Conservation (phyloP, 2,329 filamentous ascomycete genomes). For the Biscogniauxia mediterranea region DNA sequence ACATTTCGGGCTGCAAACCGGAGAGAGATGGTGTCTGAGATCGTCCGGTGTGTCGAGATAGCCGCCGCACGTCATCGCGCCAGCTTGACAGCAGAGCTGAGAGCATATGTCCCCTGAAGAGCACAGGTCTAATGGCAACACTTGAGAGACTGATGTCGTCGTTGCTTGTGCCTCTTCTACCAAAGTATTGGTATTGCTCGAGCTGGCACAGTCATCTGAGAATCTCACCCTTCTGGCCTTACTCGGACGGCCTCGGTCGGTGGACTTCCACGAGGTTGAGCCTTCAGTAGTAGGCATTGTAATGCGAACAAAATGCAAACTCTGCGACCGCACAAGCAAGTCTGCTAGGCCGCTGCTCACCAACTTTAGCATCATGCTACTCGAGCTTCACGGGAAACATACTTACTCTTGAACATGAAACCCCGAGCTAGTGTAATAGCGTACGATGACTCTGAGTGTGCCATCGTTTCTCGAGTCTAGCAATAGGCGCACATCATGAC, state of each 20-base stretch:
- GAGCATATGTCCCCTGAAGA: conserved; percentile 4
- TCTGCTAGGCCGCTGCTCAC: conserved; percentile 4
- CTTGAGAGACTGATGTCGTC: neutral
- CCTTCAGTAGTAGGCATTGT: neutral
- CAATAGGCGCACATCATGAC: conserved; percentile 9
- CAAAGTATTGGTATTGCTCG: too few relatives aligned
- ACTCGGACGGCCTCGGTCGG: neutral
- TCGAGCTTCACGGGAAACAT: neutral
- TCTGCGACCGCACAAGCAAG: conserved; percentile 10
- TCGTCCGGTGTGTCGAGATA: conserved; percentile 10
- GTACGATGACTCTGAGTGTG: conserved; percentile 7
- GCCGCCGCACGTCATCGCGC: neutral
- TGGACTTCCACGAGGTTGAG: neutral
- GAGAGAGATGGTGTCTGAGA: conserved; percentile 8
- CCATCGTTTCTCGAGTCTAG: conserved; percentile 6
- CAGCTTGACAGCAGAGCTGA: conserved; percentile 6
- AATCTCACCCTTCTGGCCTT: conserved; percentile 6
- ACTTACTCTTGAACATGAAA: conserved; percentile 1
- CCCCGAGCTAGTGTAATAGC: conserved; percentile 4
- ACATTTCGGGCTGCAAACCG: conserved; percentile 3
- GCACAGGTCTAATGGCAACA: conserved; percentile 1
- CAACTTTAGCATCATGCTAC: neutral
- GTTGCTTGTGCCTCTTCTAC: neutral
- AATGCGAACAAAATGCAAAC: conserved; percentile 4
- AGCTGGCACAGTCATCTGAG: neutral